A percentile compares a stretch with the other conserved stretches of the same genome.
Evolutionary conservation across 2,329 filamentous ascomycete species (phyloP).

Genomic region (Zymoseptoria tritici): DNA sequence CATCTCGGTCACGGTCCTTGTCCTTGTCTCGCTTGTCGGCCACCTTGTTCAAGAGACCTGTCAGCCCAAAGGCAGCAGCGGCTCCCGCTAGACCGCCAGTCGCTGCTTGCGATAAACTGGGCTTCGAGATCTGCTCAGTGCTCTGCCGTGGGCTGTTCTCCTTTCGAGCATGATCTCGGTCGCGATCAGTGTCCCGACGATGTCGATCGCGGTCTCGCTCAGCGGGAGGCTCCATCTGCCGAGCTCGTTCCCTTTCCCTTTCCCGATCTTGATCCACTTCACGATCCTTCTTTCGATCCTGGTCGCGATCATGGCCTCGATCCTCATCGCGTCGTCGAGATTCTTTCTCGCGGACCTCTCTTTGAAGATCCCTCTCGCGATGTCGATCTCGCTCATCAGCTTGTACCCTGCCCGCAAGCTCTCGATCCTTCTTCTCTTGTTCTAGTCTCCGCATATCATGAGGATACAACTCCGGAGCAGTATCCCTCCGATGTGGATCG

Average conservation of each 20-base stretch:
- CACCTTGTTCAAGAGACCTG: slow-evolving; percentile 21
- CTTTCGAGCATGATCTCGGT: slow-evolving; percentile 18
- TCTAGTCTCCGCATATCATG: slow-evolving; percentile 21
- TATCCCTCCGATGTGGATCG: slow-evolving; percentile 24
- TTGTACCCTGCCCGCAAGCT: slow-evolving; percentile 17
- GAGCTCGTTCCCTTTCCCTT: slow-evolving; percentile 8
- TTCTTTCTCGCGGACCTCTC: slow-evolving; percentile 8
- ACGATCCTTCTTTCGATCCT: slow-evolving; percentile 20
- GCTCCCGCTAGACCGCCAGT: slow-evolving; percentile 26
- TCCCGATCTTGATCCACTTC: slow-evolving; percentile 23
- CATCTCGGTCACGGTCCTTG: slow-evolving; percentile 18
- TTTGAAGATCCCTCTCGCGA: slow-evolving; percentile 25
- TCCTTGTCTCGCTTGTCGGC: slow-evolving; percentile 18
- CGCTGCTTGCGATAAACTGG: slow-evolving; percentile 23
- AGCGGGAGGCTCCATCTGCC: slow-evolving; percentile 14
- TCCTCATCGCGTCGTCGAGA: slow-evolving; percentile 30
- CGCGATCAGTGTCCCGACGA: slow-evolving; percentile 20
- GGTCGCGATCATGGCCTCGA: slow-evolving; percentile 16
- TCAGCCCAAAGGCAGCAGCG: slow-evolving; percentile 26
- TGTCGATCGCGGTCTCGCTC: slow-evolving; percentile 22
- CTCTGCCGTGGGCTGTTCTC: slow-evolving; percentile 18
- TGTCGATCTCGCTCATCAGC: slow-evolving; percentile 25
- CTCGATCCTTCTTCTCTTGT: slow-evolving; percentile 24
- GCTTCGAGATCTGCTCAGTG: slow-evolving; percentile 14
- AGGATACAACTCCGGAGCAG: slow-evolving; percentile 17